phyloP scores from a whole-genome alignment of 306 rosid genomes.

The Pterocarpus macrocarpus region DNA sequence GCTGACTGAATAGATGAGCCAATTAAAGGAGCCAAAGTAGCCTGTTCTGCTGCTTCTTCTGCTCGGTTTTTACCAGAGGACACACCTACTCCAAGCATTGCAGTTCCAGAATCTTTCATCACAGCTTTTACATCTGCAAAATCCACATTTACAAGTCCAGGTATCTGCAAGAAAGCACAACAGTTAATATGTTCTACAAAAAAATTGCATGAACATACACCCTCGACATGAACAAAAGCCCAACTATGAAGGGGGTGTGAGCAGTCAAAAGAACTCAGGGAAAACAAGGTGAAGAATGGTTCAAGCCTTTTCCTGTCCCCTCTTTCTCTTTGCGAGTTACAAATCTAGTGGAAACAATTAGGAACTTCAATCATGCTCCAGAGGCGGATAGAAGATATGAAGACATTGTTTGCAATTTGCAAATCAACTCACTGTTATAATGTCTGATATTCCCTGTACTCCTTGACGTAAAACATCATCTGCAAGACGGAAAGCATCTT shows the following conservation, averaged over 20 bases:
- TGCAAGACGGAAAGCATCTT: conserved; percentile 96
- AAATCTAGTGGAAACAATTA: not conserved
- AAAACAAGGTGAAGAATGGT: conserved; percentile 17
- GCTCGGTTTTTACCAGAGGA: conserved; percentile 98
- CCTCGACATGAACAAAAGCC: conserved; percentile 9
- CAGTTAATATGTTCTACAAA: conserved; percentile 24
- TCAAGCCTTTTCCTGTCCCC: conserved; percentile 2
- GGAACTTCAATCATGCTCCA: not conserved
- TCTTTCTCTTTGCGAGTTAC: conserved; percentile 14
- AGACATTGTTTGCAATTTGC: conserved; percentile 23
- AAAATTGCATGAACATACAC: not conserved
- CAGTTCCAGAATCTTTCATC: conserved; percentile 99
- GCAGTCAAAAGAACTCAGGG: conserved; percentile 14
- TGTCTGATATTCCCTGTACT: conserved; percentile 99
- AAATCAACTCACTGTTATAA: conserved; percentile 80
- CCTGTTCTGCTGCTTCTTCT: conserved; percentile 99
- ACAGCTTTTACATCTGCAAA: conserved; percentile 99
- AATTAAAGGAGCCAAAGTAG: conserved; percentile 95
- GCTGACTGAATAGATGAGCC: conserved; percentile 99
- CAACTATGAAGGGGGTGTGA: conserved; percentile 14
- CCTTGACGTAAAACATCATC: conserved; percentile 99
- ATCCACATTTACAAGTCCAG: conserved; percentile 99
- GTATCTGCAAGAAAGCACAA: conserved; percentile 68
- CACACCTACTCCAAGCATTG: conserved; percentile 99
- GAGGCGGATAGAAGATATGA: not conserved